Evolutionary conservation across 2,329 filamentous ascomycete genomes (phyloP), one percentile per base, ranked within the genome.

Genomic region (Botrytis elliptica): DNA sequence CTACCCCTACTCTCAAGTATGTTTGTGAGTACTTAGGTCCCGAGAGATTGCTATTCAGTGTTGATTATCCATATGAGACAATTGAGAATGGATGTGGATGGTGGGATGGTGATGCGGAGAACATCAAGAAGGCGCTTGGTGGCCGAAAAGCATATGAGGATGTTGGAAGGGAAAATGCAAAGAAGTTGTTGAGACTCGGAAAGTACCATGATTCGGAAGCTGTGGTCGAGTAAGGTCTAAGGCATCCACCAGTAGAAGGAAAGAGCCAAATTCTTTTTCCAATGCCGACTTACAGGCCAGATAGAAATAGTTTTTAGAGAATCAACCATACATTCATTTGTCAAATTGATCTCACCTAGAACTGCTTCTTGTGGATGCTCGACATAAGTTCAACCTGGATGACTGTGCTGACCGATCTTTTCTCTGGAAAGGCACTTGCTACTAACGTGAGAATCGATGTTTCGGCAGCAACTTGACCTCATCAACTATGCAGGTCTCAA

Each of bases 61-160:
- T 55, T 55, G 49, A 55, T 55, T 55, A 55, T 55, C 49, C 49
- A 55, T 55, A 55, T 55, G 49, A n/a, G 25, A 55, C 49, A 55
- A 55, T 55, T n/a, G 49, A 55, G 12, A 55, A 55, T 55, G 25
- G 49, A n/a, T 55, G 25, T n/a, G 49, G 49, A n/a, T 55, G 25
- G 49, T 55, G 49, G 49, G 49, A 55, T 14, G 25, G 49, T n/a
- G 49, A 55, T n/a, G 49, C 49, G 25, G 49, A 55, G 25, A 55
- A 55, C 5, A 55, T 55, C 49, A 55, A 55, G 49, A n/a, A 55
- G 25, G 49, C 49, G 49, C 49, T 55, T 55, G 12, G 49, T 55
- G 49, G 49, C 49, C 49, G 49, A n/a, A n/a, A 55, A 55, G 25
- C 49, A 55, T 55, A 55, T 55, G 49, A 55, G 6, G 49, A 55